Evolutionary conservation across 306 rosid species (phyloP), one percentile per base, ranked within the genome.

Genomic region (Oemleria cerasiformis): DNA sequence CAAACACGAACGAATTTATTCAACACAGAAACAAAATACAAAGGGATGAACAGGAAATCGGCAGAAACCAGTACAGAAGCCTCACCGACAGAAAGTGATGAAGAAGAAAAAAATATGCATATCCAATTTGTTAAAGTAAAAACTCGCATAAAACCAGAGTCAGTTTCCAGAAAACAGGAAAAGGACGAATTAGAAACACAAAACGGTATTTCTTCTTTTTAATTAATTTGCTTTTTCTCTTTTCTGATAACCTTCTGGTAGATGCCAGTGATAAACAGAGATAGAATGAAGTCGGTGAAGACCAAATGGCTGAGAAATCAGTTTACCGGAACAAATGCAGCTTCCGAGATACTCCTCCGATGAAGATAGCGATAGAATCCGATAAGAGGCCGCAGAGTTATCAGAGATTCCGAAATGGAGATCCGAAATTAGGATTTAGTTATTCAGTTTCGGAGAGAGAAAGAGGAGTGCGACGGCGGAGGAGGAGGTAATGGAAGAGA

Each of bases 241-340:
- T 8, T 12, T 17, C 8, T 63, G 49, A 42, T 38, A 79, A 78
- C 14, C 72, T 43, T 51, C 57, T n/a, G n/a, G 47, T 34, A n/a
- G 20, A 21, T 15, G 42, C 44, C 53, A 38, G 20, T 50, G 43
- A 12, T 1, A 19, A 71, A 50, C 25, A 47, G 48, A 72, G n/a
- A 42, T 1, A 47, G 48, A 41, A n/a, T 39, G 17, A 6, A 42
- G 44, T 9, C 43, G 57, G 42, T n/a, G 61, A 23, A 50, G 56
- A 21, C 16, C 0, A 41, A 75, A 79, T 36, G 82, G 55, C 38
- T 44, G 40, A 16, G 57, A 78, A 86, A 80, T 64, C 47, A 62
- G 77, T 87, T 79, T 73, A 92, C 97, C 81, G 41, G 84, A 67
- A 54, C 30, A 61, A 80, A 81, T 65, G 92, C 63, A 76, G 80